Evolutionary conservation across 2,329 filamentous ascomycete species (phyloP), one percentile per base, ranked within the genome.

Genomic region (Exophiala aquamarina): DNA sequence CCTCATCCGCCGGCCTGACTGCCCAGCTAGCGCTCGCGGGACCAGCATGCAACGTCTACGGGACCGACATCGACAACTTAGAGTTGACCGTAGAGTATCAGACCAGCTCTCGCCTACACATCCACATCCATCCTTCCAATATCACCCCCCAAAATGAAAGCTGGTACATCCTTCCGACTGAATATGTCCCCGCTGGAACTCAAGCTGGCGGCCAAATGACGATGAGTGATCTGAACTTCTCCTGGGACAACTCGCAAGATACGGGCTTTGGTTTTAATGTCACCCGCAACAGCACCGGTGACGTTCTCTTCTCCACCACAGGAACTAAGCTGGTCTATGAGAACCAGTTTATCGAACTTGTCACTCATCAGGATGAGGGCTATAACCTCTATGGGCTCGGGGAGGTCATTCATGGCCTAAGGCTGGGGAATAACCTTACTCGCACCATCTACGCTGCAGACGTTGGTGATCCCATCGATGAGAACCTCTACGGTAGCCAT

Each of bases 371-470:
- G 11, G 86, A 86, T 0, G 75, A 84, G 49, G 77, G 86, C 40
- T 89, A 89, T 66, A 89, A 90, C 54, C 63, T 89, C 0, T 89
- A 89, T 52, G 87, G 87, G 1, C 70, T 91, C 20, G 86, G 85
- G 13, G 87, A 91, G 67, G 78, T 79, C 1, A 87, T 91, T 23
- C 84, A 86, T 58, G 79, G 78, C 11, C 72, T 91, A 29, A 75
- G 84, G 29, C 73, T 92, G n/a, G 80, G 84, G 19, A 84, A 86
- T 54, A 87, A 90, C 60, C 74, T 82, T 43, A 89, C 84, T 1
- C 77, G 84, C 4, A 86, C 82, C 4, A 74, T 83, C 43, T 89
- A 80, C 55, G 80, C 82, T 21, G 83, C 83, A 13, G 86, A 91
- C 65, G 76, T 76, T 21, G 84, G 78, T 6, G 83, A 86, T 59